These are phyloP conservation scores for Auriscalpium orientale DNA, from an alignment of 768 basidiomycete genomes.

Conservation along the genomic window DNA sequence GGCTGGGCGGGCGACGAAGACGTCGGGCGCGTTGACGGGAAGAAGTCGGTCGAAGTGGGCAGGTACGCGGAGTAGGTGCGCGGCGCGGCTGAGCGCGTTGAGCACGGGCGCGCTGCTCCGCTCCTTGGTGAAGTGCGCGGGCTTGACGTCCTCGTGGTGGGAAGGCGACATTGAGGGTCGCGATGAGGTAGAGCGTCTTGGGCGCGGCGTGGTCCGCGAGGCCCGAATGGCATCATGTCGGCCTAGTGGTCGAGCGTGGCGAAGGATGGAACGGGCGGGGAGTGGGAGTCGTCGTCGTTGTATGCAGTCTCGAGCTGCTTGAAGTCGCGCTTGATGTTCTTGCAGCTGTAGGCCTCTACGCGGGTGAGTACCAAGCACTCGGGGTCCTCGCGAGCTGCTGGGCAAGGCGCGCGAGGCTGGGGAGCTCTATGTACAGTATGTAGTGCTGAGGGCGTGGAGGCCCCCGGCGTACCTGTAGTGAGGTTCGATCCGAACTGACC, in stretches of 20 bases:
- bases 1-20: conserved; percentile 62
- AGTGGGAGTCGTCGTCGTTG: conserved; percentile 70
- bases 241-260: conserved; percentile 60
- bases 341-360: conserved; percentile 96
- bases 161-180: conserved; percentile 94
- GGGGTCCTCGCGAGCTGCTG: conserved; percentile 76
- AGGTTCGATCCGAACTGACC: no score
- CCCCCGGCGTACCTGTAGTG: no score
- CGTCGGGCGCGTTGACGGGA: conserved; percentile 67
- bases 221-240: conserved; percentile 84
- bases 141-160: conserved; percentile 93
- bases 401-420: conserved; percentile 70
- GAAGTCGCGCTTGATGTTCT: conserved; percentile 94
- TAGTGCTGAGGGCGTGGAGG: no score
- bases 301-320: conserved; percentile 86
- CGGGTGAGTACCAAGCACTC: conserved; percentile 87
- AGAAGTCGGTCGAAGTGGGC: conserved; percentile 61
- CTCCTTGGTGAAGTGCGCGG: conserved; percentile 85
- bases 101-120: conserved; percentile 67
- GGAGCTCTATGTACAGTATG: conserved; percentile 80
- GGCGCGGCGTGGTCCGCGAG: conserved; percentile 77
- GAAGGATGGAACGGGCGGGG: conserved; percentile 80
- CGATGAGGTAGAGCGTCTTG: conserved; percentile 94
- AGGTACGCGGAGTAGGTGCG: conserved; percentile 86
- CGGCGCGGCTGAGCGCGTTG: conserved; percentile 72